Percentiles rank a stretch among this genome's conserved stretches.
These are phyloP conservation scores for Sugiyamaella marilandica DNA, from an alignment of 805 yeast genomes.

Conservation along the genomic window DNA sequence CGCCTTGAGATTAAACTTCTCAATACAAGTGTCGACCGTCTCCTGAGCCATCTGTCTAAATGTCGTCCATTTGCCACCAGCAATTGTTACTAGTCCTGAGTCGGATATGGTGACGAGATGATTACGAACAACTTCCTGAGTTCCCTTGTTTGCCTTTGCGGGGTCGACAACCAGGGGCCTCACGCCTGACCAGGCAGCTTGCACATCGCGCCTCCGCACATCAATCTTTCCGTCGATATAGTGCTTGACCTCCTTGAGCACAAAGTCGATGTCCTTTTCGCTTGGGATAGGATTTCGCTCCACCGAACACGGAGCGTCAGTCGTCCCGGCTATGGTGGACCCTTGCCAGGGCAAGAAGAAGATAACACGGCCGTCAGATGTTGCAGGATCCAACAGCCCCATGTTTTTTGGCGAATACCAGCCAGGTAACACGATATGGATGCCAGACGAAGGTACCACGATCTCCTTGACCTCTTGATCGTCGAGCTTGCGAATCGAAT, in stretches of 20 bases:
- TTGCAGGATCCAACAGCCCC: conserved; percentile 87
- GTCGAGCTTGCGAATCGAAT: conserved; percentile 81
- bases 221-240: conserved; percentile 72
- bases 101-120: conserved; percentile 72
- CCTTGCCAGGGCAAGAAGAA: conserved; percentile 98
- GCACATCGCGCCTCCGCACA: conserved; percentile 82
- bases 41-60: conserved; percentile 97
- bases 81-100: conserved; percentile 77
- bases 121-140: conserved; percentile 88
- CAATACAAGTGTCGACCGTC: conserved; percentile 70
- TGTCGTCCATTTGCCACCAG: conserved; percentile 99
- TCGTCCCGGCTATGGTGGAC: conserved; percentile 91
- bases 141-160: conserved; percentile 38
- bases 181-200: conserved; percentile 96
- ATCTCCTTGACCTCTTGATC: conserved; percentile 52
- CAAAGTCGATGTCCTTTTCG: conserved; percentile 85
- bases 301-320: conserved; percentile 67
- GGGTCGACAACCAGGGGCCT: conserved; percentile 87
- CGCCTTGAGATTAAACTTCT: conserved; percentile 40
- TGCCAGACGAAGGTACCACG: conserved; percentile 95
- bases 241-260: conserved; percentile 80
- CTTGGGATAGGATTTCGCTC: conserved; percentile 64
- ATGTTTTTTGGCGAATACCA: conserved; percentile 82
- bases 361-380: conserved; percentile 94
- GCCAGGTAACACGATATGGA: conserved; percentile 87